phyloP scores from a whole-genome alignment of 148 eudicot species.

The Diospyros lotus region DNA sequence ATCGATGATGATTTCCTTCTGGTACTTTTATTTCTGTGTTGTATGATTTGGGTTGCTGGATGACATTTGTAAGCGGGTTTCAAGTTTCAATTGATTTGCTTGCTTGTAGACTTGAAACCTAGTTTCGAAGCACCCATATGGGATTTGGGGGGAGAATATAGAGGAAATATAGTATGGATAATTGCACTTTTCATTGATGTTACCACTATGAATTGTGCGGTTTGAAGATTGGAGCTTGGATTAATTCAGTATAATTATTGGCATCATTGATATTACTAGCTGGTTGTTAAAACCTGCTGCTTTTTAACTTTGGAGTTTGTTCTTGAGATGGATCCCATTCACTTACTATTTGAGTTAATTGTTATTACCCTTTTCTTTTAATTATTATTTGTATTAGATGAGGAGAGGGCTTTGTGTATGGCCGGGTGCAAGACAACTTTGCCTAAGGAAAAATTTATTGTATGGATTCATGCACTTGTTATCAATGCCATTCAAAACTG shows the following conservation, averaged over 20 bases:
- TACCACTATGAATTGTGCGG: not conserved
- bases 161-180: not conserved
- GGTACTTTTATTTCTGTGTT: not conserved
- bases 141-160: not conserved
- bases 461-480: conserved; percentile 67
- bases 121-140: not conserved
- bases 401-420: conserved; percentile 53
- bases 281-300: not conserved
- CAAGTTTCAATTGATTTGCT: not conserved
- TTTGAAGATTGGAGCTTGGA: not conserved
- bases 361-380: not conserved
- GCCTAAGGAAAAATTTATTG: conserved; percentile 61
- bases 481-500: conserved; percentile 63
- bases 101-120: not conserved
- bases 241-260: not conserved
- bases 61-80: not conserved
- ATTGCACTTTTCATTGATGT: not conserved
- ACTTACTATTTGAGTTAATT: not conserved
- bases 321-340: not conserved
- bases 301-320: not conserved
- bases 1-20: not conserved
- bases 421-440: conserved; percentile 72
- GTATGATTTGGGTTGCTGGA: not conserved
- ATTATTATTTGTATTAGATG: conserved; percentile 32
- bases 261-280: not conserved